phyloP scores from a whole-genome alignment of 225 moss, liverwort and hornwort species.

The Antitrichia curtipendula region DNA sequence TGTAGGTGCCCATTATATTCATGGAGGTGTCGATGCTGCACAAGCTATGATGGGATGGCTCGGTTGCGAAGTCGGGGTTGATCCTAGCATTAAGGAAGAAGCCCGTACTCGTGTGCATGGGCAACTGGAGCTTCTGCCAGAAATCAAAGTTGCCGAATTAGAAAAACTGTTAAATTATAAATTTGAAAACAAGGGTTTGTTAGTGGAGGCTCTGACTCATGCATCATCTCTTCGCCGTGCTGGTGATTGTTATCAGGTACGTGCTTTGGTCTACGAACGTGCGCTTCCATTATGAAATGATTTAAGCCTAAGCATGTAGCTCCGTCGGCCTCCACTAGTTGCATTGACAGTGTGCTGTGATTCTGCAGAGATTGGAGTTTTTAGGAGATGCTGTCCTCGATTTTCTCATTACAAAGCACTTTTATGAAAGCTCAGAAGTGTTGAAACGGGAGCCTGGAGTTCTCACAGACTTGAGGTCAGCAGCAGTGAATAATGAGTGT shows the following conservation, averaged over 20 bases:
- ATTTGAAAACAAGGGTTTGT: conserved; percentile 65
- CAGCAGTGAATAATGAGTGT: conserved; percentile 86
- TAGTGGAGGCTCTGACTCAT: conserved; percentile 88
- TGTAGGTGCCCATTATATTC: conserved; percentile 63
- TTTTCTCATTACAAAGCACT: conserved; percentile 68
- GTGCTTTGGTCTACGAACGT: neutral
- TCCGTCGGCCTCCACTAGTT: neutral
- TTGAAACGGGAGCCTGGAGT: conserved; percentile 50
- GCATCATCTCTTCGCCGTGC: conserved; percentile 35
- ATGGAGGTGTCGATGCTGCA: conserved; percentile 63
- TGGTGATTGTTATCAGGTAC: conserved; percentile 83
- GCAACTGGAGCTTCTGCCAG: conserved; percentile 34
- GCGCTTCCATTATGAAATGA: neutral
- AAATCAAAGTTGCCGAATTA: conserved; percentile 29
- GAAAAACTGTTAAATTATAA: conserved; percentile 52
- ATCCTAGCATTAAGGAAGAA: conserved; percentile 29
- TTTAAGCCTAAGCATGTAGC: neutral
- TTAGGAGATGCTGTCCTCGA: conserved; percentile 95
- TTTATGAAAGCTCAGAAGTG: conserved; percentile 36
- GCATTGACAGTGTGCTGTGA: neutral
- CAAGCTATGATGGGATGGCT: conserved; percentile 67
- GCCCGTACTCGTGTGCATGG: conserved; percentile 40
- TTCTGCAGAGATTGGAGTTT: conserved; percentile 80
- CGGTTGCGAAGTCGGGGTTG: conserved; percentile 61
- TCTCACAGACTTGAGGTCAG: conserved; percentile 90